These are phyloP conservation scores for Ustilago xerochloae DNA, from an alignment of 1,284 basidiomycete species.

Conservation along the genomic window DNA sequence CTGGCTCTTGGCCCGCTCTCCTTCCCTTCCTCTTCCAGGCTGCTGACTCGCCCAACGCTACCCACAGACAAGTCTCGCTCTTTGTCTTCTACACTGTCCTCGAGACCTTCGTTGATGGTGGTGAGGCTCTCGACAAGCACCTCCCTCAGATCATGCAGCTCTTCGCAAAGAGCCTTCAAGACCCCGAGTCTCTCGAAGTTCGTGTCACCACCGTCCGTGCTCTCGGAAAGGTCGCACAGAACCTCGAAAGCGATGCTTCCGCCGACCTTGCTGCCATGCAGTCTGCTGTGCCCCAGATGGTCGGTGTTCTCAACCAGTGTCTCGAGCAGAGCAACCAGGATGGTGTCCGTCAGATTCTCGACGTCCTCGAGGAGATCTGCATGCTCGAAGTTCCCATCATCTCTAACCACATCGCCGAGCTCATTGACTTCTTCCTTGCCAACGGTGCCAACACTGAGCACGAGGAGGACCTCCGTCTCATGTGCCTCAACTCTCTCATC, in stretches of 20 bases:
- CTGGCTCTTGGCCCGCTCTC: conserved; percentile 85
- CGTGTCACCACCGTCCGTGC: conserved; percentile 86
- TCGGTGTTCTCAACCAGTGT: conserved; percentile 86
- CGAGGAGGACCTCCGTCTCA: conserved; percentile 85
- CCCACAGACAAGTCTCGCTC: conserved; percentile 88
- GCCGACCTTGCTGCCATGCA: conserved; percentile 91
- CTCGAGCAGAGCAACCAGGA: conserved; percentile 85
- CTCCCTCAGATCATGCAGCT: conserved; percentile 83
- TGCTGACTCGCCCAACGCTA: conserved; percentile 76
- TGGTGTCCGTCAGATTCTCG: conserved; percentile 88
- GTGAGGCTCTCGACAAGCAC: conserved; percentile 78
- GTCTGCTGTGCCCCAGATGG: conserved; percentile 86
- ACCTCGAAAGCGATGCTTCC: conserved; percentile 89
- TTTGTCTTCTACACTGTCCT: conserved; percentile 92
- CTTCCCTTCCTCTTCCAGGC: conserved; percentile 88
- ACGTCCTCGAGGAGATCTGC: conserved; percentile 93
- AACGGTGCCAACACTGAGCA: conserved; percentile 84
- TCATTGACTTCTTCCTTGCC: conserved; percentile 88
- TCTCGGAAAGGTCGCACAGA: conserved; percentile 91
- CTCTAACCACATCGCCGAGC: conserved; percentile 85
- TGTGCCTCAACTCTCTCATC: conserved; percentile 91
- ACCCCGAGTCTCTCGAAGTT: conserved; percentile 90
- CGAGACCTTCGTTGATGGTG: conserved; percentile 84
- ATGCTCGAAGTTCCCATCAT: conserved; percentile 91
- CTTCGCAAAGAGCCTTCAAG: conserved; percentile 81